phyloP scores from a whole-genome alignment of 495 filamentous ascomycete species.

The Tuber microsphaerosporum region DNA sequence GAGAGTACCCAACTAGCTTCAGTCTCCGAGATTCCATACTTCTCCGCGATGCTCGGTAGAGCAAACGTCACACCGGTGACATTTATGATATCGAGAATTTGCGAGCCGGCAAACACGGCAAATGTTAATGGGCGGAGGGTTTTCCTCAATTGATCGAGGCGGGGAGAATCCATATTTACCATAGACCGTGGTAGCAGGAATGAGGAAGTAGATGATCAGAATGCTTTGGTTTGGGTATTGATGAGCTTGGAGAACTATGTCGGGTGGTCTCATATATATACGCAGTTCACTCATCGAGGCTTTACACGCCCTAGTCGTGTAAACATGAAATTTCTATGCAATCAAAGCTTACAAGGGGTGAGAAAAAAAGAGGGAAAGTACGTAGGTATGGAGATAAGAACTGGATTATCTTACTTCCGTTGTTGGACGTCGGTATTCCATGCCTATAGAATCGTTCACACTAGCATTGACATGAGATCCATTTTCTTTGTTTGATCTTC shows the following conservation, averaged over 20 bases:
- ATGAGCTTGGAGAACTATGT: background rate
- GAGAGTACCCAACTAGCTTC: constrained; percentile 27
- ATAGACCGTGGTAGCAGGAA: background rate
- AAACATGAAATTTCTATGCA: background rate
- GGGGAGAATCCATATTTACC: constrained; percentile 8
- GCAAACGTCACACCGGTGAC: constrained; percentile 27
- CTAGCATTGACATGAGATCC: background rate
- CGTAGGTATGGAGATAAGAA: background rate
- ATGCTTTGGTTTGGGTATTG: background rate
- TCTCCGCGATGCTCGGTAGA: constrained; percentile 19
- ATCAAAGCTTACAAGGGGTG: background rate
- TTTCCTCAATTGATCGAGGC: constrained; percentile 10
- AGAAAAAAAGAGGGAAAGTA: background rate
- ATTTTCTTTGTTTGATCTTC: background rate
- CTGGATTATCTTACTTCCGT: background rate
- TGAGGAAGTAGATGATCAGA: background rate
- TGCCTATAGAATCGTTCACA: background rate
- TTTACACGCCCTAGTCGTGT: background rate
- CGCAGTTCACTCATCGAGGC: background rate
- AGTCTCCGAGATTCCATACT: constrained; percentile 21
- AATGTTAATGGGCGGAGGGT: constrained; percentile 11
- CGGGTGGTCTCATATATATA: background rate
- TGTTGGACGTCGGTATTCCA: background rate
- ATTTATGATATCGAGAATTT: constrained; percentile 24
- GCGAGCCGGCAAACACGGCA: constrained; percentile 22